Percentiles rank a stretch among this genome's conserved stretches.
These are phyloP conservation scores for Cytospora piceicola DNA, from an alignment of 2,329 filamentous ascomycete genomes.

Conservation along the genomic window DNA sequence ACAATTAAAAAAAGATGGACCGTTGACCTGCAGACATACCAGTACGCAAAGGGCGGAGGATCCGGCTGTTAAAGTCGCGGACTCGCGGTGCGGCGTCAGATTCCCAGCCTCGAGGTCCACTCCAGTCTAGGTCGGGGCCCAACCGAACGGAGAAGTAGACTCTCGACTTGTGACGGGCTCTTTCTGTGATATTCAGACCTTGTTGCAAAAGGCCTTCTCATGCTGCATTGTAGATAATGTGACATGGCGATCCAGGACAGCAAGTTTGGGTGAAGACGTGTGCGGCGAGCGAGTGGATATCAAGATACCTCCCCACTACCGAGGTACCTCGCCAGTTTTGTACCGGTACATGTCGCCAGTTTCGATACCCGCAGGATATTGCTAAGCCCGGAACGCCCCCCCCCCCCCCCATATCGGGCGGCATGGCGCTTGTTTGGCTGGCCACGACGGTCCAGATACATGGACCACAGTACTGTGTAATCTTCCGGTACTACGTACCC, in stretches of 20 bases:
- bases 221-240: conserved; percentile 2
- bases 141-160: not conserved
- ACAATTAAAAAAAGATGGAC: conserved; percentile 7
- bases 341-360: conserved; percentile 24
- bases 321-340: conserved; percentile 2
- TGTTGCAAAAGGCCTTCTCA: conserved; percentile 5
- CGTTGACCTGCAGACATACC: conserved; percentile 11
- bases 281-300: conserved; percentile 12
- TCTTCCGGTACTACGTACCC: conserved; percentile 33
- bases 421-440: conserved; percentile 38
- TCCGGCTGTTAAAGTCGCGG: conserved; percentile 18
- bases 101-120: conserved; percentile 9
- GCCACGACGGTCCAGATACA: conserved; percentile 28
- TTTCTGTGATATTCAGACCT: conserved; percentile 18
- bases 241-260: conserved; percentile 16
- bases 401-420: conserved; percentile 35
- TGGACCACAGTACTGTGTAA: not conserved
- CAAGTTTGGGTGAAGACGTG: conserved; percentile 9
- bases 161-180: conserved; percentile 7
- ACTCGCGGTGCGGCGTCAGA: conserved; percentile 9
- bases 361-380: conserved; percentile 33
- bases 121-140: not conserved
- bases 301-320: conserved; percentile 1
- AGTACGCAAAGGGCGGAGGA: conserved; percentile 11
- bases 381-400: conserved; percentile 36